Conservation (phyloP, 2,329 filamentous ascomycete genomes). For the Verticillium albo-atrum region DNA sequence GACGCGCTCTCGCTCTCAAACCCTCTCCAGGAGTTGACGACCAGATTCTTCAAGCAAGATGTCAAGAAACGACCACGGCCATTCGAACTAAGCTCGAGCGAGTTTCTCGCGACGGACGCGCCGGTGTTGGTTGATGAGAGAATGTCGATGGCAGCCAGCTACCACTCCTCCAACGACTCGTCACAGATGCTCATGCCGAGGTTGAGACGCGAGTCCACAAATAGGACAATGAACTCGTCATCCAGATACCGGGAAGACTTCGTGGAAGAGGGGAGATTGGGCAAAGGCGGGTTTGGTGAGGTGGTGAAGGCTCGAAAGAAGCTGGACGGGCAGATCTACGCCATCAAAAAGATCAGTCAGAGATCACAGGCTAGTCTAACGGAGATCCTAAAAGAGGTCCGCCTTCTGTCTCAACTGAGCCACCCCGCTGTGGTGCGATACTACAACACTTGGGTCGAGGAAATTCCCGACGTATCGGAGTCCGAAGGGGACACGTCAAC, state of each 20-base stretch:
- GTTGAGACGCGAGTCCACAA: constrained; percentile 59
- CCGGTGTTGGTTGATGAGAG: constrained; percentile 48
- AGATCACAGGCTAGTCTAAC: constrained; percentile 74
- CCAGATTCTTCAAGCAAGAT: constrained; percentile 80
- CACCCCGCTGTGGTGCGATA: constrained; percentile 86
- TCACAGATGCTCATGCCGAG: constrained; percentile 40
- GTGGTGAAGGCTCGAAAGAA: constrained; percentile 91
- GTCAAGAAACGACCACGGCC: constrained; percentile 80
- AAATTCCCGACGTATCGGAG: constrained; percentile 49
- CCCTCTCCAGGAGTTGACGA: constrained; percentile 73
- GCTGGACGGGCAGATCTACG: constrained; percentile 88
- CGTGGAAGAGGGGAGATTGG: constrained; percentile 80
- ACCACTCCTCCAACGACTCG: constrained; percentile 31
- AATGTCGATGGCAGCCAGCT: constrained; percentile 13
- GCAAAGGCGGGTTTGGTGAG: constrained; percentile 92
- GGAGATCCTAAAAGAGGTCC: constrained; percentile 79
- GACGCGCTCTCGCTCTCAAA: constrained; percentile 68
- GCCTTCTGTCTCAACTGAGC: constrained; percentile 85
- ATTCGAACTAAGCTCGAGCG: constrained; percentile 64
- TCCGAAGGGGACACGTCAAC: constrained; percentile 55
- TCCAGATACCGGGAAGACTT: constrained; percentile 88
- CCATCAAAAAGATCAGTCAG: constrained; percentile 93
- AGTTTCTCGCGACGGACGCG: constrained; percentile 63
- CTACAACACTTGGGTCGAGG: constrained; percentile 92
- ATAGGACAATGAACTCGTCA: constrained; percentile 39